These are phyloP conservation scores for Suillus luteus DNA, from an alignment of 768 basidiomycete genomes.

Conservation along the genomic window DNA sequence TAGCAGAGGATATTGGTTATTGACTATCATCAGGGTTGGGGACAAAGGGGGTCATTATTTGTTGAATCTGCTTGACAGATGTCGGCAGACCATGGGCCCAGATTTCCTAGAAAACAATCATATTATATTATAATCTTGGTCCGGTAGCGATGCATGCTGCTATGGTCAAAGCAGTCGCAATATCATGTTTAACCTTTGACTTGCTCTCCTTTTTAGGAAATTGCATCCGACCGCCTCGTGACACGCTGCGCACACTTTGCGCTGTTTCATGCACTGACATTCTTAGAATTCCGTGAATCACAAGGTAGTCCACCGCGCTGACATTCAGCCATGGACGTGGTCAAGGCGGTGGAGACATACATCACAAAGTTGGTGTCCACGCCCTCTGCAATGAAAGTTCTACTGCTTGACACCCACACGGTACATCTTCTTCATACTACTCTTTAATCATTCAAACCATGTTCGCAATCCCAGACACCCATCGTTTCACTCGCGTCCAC, in stretches of 20 bases:
- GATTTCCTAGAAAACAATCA: neutral
- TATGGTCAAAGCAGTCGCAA: too few relatives aligned
- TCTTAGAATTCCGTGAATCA: neutral
- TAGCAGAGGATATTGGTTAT: too few relatives aligned
- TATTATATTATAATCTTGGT: neutral
- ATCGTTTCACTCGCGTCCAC: conserved; percentile 95
- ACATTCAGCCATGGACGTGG: conserved; percentile 73
- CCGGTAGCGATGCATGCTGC: neutral
- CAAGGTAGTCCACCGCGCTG: neutral
- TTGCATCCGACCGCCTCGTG: neutral
- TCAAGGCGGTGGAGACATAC: conserved; percentile 95
- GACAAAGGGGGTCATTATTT: neutral
- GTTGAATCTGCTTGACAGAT: neutral
- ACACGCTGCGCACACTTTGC: neutral
- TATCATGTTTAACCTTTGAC: neutral
- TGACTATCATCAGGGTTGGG: neutral
- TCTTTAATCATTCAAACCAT: conserved; percentile 3
- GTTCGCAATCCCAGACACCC: conserved; percentile 65
- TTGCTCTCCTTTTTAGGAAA: neutral
- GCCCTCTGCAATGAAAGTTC: conserved; percentile 91
- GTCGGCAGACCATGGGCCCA: neutral
- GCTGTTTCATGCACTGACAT: neutral
- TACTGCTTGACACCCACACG: conserved; percentile 92
- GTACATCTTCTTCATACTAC: conserved; percentile 44
- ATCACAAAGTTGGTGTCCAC: conserved; percentile 85